Base-by-base conservation (phyloP, 176 grass and related monocot genomes). In the Ampelocalamus luodianensis region DNA sequence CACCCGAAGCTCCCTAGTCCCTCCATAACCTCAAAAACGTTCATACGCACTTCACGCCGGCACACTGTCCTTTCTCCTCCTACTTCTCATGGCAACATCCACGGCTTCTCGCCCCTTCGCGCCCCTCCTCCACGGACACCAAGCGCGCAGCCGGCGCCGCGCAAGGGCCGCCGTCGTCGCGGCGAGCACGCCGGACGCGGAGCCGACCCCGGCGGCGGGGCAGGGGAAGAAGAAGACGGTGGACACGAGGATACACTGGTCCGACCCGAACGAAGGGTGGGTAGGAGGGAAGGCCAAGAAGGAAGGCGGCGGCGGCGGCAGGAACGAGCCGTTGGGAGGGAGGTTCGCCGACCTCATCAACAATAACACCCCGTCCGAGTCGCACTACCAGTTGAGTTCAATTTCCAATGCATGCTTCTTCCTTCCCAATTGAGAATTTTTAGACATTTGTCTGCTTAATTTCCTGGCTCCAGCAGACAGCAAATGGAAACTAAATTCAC, bases 161-260 rank as follows among this genome's bases (percentile, higher is more conserved):
- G 3, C 32, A 20, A 82, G 13, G 5, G 79, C 86, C 34, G 20
- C 78, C 17, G 79, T 85, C 44, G 74, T 72, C 17, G 76, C 85
- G 20, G 68, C 85, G 8, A 76, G 87, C 59, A 20, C 66, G 6
- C 64, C 89, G 17, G 83, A 76, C 14, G 85, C 78, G 16, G 89
- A 95, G 56, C 82, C 85, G 0, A 60, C 85, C 22, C 54, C 76
- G 1, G 69, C 81, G 5, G 63, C 82, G 4, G 85, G 70, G 37
- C 88, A 78, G 6, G 79, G 61, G 49, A 90, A 46, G 91, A 90
- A 87, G 85, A 92, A 89, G 36, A 87, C 89, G 18, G 91, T 98
- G 62, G 95, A 98, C 91, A 98, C 95, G 10, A 93, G 95, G 91
- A 95, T 98, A 44, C 93, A 98, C 83, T 95, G 95, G 95, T 89